Base-by-base conservation (phyloP, 768 basidiomycete genomes). In the Podaxis carcinomalis region DNA sequence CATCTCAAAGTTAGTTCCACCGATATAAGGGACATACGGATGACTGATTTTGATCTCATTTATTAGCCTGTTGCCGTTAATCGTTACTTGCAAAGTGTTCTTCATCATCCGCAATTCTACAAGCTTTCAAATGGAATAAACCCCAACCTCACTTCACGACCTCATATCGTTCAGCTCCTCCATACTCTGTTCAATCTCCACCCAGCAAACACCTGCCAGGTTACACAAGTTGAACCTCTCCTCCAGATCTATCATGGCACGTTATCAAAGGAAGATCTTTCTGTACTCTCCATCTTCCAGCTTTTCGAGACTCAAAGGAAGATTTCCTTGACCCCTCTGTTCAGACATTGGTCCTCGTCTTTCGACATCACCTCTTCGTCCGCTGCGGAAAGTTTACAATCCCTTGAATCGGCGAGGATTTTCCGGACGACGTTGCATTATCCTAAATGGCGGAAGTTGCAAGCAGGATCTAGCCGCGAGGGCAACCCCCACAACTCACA, bases 171-270 rank as follows among this genome's bases (percentile, higher is more conserved):
- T 39, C 65, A 73, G n/a, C 72, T 92, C 1, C 73, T 95, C 3
- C 78, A 85, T 49, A 72, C 75, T 2, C 77, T 96, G 1, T 97
- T 95, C 77, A 72, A 81, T 58, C 79, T 88, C 13, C 87, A 95
- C 67, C 92, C 94, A 0, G 73, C 78, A 11, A 93, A 93, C 66
- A 89, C 93, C 1, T 95, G 92, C 67, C 95, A 96, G 69, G 80
- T 87, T 9, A 88, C 84, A 2, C 92, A 95, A 64, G 74, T 95
- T 47, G 87, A 91, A 50, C 92, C 92, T 1, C 77, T 98, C 37
- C 72, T 90, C 47, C 75, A 74, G 19, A 74, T 94, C 1, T 98
- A 98, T 69, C 74, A 81, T 7, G 95, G 90, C 1, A 90, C 90
- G 0, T 70, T 90, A n/a, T 82, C 85, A 0, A 52, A 63, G 1